A percentile compares a stretch with the other conserved stretches of the same genome.
These are phyloP conservation scores for Quercus suber DNA, from an alignment of 306 rosid genomes.

Conservation along the genomic window DNA sequence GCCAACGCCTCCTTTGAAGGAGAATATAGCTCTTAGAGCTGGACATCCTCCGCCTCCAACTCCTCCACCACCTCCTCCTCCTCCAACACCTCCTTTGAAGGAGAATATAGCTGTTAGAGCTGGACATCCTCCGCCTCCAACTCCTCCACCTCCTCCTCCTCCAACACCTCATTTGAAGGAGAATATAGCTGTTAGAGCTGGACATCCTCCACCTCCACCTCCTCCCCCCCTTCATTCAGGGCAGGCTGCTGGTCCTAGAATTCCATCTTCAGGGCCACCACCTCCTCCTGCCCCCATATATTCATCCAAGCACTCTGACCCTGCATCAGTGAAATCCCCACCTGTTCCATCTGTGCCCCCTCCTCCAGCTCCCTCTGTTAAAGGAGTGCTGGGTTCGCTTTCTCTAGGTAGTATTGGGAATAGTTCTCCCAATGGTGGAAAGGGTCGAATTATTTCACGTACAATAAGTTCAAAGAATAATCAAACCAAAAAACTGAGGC, in stretches of 20 bases:
- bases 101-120: slow-evolving; percentile 16
- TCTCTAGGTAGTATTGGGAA: slow-evolving; percentile 29
- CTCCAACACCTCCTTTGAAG: slow-evolving; percentile 26
- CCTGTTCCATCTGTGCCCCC: slow-evolving; percentile 54
- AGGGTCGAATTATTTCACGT: slow-evolving; percentile 54
- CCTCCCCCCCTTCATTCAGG: slow-evolving; percentile 18
- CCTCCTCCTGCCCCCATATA: slow-evolving; percentile 25
- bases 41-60: slow-evolving; percentile 43
- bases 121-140: slow-evolving; percentile 39
- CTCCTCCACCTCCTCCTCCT: slow-evolving; percentile 35
- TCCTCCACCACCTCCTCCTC: slow-evolving; percentile 21
- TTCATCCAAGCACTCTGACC: slow-evolving; percentile 24
- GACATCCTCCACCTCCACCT: slow-evolving; percentile 38
- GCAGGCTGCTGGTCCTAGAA: slow-evolving; percentile 25
- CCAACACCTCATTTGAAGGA: slow-evolving; percentile 38
- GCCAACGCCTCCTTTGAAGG: slow-evolving; percentile 27
- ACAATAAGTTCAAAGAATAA: slow-evolving; percentile 41
- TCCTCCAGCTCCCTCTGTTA: slow-evolving; percentile 50
- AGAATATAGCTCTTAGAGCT: slow-evolving; percentile 14
- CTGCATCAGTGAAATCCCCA: slow-evolving; percentile 25
- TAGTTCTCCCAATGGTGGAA: slow-evolving; percentile 32
- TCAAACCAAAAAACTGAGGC: slow-evolving; percentile 75
- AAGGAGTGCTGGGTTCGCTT: slow-evolving; percentile 41
- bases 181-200: slow-evolving; percentile 12
- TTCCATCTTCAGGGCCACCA: slow-evolving; percentile 31